These are phyloP conservation scores for Suhomyces atakaporum DNA, from an alignment of 1,139 yeast genomes.

Conservation along the genomic window DNA sequence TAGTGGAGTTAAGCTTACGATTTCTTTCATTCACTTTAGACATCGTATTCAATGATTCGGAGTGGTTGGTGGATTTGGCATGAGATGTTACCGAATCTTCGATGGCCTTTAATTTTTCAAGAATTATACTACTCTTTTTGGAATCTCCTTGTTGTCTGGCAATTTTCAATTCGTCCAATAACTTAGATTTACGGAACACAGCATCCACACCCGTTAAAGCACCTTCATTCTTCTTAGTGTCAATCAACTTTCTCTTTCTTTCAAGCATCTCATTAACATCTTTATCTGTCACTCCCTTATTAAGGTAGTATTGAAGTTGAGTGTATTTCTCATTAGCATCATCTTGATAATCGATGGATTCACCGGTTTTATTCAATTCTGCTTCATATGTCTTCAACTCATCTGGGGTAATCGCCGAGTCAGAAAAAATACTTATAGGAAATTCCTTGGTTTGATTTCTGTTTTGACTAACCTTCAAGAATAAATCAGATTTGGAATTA, in stretches of 20 bases:
- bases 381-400: conserved; percentile 73
- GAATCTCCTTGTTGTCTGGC: conserved; percentile 67
- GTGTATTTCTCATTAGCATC: conserved; percentile 66
- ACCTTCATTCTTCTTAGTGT: conserved; percentile 52
- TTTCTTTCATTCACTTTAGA: conserved; percentile 77
- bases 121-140: conserved; percentile 53
- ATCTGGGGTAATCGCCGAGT: conserved; percentile 62
- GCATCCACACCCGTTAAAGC: conserved; percentile 57
- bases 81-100: conserved; percentile 34
- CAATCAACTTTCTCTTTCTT: conserved; percentile 61
- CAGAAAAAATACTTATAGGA: conserved; percentile 79
- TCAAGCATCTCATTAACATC: conserved; percentile 81
- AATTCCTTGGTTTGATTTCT: conserved; percentile 65
- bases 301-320: conserved; percentile 62
- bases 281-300: conserved; percentile 67
- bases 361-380: conserved; percentile 60
- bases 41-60: conserved; percentile 40
- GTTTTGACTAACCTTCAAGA: conserved; percentile 68
- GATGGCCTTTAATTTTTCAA: conserved; percentile 42
- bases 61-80: conserved; percentile 21
- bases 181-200: conserved; percentile 71
- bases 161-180: conserved; percentile 73
- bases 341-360: conserved; percentile 63
- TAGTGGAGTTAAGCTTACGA: conserved; percentile 74
- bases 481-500: conserved; percentile 57